Percentiles rank a stretch among this genome's conserved stretches.
These are phyloP conservation scores for Epichloe uncinata DNA, from an alignment of 2,329 filamentous ascomycete genomes.

Conservation along the genomic window DNA sequence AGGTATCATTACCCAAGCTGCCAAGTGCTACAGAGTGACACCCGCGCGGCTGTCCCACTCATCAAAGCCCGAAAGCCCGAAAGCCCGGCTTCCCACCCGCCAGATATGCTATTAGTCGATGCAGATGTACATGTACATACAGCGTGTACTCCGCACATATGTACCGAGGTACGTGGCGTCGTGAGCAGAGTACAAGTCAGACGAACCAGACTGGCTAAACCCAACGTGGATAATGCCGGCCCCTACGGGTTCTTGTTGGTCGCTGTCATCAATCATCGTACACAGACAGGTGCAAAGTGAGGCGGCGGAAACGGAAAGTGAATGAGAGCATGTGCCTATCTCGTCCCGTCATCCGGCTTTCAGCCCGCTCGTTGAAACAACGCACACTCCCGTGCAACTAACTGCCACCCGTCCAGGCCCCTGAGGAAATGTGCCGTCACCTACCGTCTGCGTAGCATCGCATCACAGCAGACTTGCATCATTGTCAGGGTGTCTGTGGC, in stretches of 20 bases:
- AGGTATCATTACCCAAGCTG: too few relatives aligned
- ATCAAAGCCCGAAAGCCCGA: neutral
- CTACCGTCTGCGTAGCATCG: neutral
- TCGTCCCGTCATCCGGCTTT: too few relatives aligned
- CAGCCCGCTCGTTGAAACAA: too few relatives aligned
- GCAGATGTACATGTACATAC: neutral
- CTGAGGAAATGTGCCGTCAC: neutral
- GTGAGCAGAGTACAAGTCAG: too few relatives aligned
- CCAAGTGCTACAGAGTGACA: neutral
- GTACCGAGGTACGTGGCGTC: neutral
- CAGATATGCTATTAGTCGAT: neutral
- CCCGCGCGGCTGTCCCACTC: neutral
- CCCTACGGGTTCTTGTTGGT: neutral
- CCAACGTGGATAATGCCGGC: neutral
- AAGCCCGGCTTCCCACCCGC: neutral
- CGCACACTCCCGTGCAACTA: neutral
- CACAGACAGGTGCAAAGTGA: accelerated
- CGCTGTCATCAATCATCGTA: neutral
- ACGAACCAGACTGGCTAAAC: neutral
- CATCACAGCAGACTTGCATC: neutral
- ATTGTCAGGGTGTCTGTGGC: neutral
- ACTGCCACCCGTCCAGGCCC: neutral
- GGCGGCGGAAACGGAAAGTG: too few relatives aligned
- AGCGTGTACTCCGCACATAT: neutral
- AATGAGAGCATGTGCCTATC: too few relatives aligned